A percentile compares a stretch with the other conserved stretches of the same genome.
These are phyloP conservation scores for Fragosphaeria purpurea DNA, from an alignment of 2,329 filamentous ascomycete genomes.

Conservation along the genomic window DNA sequence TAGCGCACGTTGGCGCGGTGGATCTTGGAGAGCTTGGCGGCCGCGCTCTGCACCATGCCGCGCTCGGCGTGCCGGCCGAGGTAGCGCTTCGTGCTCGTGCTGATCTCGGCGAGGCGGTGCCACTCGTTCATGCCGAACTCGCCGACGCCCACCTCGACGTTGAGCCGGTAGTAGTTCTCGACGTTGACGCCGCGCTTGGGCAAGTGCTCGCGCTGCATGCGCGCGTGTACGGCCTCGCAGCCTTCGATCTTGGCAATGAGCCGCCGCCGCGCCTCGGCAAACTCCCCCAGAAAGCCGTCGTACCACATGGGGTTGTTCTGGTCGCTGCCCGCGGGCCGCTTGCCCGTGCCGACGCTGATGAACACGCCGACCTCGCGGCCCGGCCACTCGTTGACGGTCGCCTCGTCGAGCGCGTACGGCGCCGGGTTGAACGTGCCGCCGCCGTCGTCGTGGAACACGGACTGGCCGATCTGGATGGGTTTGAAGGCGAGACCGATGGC, in stretches of 20 bases:
- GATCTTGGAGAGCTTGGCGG: conserved; percentile 75
- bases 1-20: conserved; percentile 63
- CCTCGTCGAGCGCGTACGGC: conserved; percentile 78
- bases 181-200: conserved; percentile 67
- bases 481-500: conserved; percentile 93
- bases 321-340: conserved; percentile 56
- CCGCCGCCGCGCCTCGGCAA: conserved; percentile 76
- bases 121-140: conserved; percentile 99
- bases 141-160: conserved; percentile 90
- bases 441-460: conserved; percentile 88
- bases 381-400: conserved; percentile 87
- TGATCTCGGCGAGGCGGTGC: conserved; percentile 88
- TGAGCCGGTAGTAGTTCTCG: conserved; percentile 92
- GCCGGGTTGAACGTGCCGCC: conserved; percentile 85
- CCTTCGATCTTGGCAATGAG: conserved; percentile 90
- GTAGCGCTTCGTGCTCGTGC: conserved; percentile 80
- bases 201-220: conserved; percentile 73
- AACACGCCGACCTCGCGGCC: conserved; percentile 88
- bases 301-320: conserved; percentile 77
- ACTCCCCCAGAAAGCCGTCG: conserved; percentile 85
- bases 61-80: conserved; percentile 65
- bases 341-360: conserved; percentile 88
- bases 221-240: conserved; percentile 81
- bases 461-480: conserved; percentile 86
- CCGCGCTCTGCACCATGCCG: conserved; percentile 63